Percentiles rank a stretch among this genome's conserved stretches.
phyloP scores from a whole-genome alignment of 345 rosid genomes.

The Durio zibethinus region DNA sequence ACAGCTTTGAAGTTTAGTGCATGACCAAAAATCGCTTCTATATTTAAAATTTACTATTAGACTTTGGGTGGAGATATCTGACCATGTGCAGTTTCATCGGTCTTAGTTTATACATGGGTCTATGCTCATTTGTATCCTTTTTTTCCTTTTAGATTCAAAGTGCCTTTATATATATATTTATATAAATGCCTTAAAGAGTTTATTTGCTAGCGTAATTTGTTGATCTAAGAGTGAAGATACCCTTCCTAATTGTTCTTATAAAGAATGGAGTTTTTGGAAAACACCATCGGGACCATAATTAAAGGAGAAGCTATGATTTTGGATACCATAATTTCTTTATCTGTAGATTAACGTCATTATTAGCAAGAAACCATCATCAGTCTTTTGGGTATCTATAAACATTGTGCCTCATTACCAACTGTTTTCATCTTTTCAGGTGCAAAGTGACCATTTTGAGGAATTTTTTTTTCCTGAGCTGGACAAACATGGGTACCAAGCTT shows the following conservation, averaged over 20 bases:
- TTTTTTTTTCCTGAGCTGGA: conserved; percentile 91
- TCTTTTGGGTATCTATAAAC: background rate
- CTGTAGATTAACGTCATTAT: background rate
- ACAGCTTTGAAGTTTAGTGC: background rate
- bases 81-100: background rate
- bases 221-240: background rate
- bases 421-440: conserved; percentile 57
- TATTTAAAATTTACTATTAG: background rate
- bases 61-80: background rate
- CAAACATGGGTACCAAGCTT: conserved; percentile 91
- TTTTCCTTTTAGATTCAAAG: background rate
- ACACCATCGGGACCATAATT: background rate
- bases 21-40: background rate
- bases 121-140: background rate
- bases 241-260: background rate
- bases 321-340: background rate
- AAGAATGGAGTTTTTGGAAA: background rate
- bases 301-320: background rate
- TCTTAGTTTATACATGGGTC: background rate
- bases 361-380: background rate
- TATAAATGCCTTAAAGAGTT: background rate
- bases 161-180: background rate
- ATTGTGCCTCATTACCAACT: background rate
- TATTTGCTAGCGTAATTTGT: background rate
- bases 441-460: conserved; percentile 87